phyloP scores from a whole-genome alignment of 78 protist genomes.

The Dictyostelium brefeldianum region DNA sequence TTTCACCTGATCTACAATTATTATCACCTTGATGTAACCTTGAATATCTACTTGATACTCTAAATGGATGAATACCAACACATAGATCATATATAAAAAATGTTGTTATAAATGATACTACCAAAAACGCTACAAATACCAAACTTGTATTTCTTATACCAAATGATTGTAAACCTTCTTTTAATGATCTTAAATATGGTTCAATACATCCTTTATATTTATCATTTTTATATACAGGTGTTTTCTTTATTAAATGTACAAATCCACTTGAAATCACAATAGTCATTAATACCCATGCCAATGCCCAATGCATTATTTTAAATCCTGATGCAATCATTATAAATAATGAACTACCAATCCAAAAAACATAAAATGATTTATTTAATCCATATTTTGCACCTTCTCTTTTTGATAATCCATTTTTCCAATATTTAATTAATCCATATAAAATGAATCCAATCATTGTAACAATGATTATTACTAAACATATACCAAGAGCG shows the following conservation, averaged over 20 bases:
- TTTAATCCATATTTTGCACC: neutral
- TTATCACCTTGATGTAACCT: slow-evolving; percentile 13
- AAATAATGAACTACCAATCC: slow-evolving; percentile 35
- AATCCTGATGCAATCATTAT: slow-evolving; percentile 33
- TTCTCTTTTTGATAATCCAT: slow-evolving; percentile 26
- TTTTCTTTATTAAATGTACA: neutral
- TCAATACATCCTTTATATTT: neutral
- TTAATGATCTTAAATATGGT: neutral
- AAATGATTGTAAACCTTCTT: neutral
- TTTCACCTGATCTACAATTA: slow-evolving; percentile 23
- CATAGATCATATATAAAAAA: slow-evolving; percentile 15
- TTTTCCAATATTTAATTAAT: neutral
- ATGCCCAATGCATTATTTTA: slow-evolving; percentile 30
- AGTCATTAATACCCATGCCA: slow-evolving; percentile 24
- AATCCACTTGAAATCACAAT: slow-evolving; percentile 1
- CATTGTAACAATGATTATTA: neutral
- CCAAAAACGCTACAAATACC: neutral
- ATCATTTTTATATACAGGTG: neutral
- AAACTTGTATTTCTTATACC: neutral
- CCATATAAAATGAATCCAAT: neutral
- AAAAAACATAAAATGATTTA: neutral
- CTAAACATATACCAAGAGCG: neutral
- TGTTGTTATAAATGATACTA: neutral
- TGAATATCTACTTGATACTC: slow-evolving; percentile 29
- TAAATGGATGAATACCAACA: slow-evolving; percentile 47